Evolutionary conservation across 768 basidiomycete species (phyloP).

Genomic region (Amanita rimosa): DNA sequence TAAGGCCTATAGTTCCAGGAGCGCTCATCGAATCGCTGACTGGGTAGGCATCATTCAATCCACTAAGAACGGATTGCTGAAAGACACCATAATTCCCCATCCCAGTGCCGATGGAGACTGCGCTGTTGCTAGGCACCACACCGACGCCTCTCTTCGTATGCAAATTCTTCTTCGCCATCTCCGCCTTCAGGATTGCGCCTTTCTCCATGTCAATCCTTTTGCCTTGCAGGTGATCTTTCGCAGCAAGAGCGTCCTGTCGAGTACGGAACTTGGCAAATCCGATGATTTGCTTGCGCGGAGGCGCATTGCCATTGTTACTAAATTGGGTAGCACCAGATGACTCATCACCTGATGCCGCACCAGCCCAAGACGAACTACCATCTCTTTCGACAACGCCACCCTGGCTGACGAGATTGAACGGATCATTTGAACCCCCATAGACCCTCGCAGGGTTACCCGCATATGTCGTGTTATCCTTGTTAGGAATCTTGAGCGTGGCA

Average conservation of each 20-base stretch:
- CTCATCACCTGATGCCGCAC: slow-evolving; percentile 20
- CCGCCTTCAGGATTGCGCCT: slow-evolving; percentile 88
- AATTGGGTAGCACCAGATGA: slow-evolving; percentile 16
- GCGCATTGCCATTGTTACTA: slow-evolving; percentile 24
- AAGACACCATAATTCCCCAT: slow-evolving; percentile 1
- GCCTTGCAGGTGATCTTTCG: slow-evolving; percentile 82
- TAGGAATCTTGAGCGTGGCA: slow-evolving; percentile 94
- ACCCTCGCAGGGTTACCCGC: slow-evolving; percentile 28
- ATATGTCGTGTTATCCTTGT: slow-evolving; percentile 79
- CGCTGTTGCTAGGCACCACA: slow-evolving; percentile 31
- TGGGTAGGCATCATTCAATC: slow-evolving; percentile 13
- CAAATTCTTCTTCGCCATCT: slow-evolving; percentile 99
- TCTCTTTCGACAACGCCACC: slow-evolving; percentile 51
- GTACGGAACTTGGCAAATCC: slow-evolving; percentile 96
- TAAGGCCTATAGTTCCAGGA: slow-evolving; percentile 34
- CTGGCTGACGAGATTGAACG: slow-evolving; percentile 78
- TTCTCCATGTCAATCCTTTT: slow-evolving; percentile 87
- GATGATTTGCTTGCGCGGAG: slow-evolving; percentile 90
- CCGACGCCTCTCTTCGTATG: slow-evolving; percentile 90
- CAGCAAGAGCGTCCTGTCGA: slow-evolving; percentile 76
- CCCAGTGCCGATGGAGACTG: slow-evolving; percentile 8
- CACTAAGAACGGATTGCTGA: slow-evolving; percentile 13
- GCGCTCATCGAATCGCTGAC: slow-evolving; percentile 19
- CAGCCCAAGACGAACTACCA: slow-evolving; percentile 59
- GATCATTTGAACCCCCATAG: slow-evolving; percentile 56